Percentiles rank a stretch among this genome's conserved stretches.
These are phyloP conservation scores for Babesia ovis DNA, from an alignment of 169 alveolate species.

Conservation along the genomic window DNA sequence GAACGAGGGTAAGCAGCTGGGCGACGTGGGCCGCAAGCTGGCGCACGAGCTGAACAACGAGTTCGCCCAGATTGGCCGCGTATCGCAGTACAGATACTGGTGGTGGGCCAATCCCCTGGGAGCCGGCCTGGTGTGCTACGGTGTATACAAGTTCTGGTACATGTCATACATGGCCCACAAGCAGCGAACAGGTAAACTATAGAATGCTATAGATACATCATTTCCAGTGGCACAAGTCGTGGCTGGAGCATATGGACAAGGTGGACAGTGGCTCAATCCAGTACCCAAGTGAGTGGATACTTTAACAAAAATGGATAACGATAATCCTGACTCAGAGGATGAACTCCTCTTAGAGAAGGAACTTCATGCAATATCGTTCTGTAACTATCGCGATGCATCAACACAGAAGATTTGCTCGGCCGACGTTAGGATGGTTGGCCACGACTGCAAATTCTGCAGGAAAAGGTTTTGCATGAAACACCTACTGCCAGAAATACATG, in stretches of 20 bases:
- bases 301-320: too few species aligned
- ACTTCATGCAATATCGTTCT: neutral
- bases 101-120: constrained; percentile 89
- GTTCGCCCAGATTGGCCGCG: constrained; percentile 74
- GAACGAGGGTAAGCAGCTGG: constrained; percentile 69
- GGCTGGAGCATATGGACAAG: constrained; percentile 88
- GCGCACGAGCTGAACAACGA: constrained; percentile 72
- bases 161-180: constrained; percentile 83
- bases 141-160: constrained; percentile 82
- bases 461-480: constrained; percentile 58
- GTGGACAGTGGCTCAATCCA: constrained; percentile 89
- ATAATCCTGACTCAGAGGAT: constrained; percentile 30
- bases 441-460: constrained; percentile 63
- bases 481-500: constrained; percentile 63
- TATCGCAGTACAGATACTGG: constrained; percentile 83
- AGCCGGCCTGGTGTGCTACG: constrained; percentile 81
- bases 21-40: constrained; percentile 62
- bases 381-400: constrained; percentile 1
- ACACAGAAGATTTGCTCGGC: constrained; percentile 14
- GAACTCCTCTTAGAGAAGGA: constrained; percentile 32
- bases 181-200: constrained; percentile 76
- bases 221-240: constrained; percentile 83
- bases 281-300: constrained; percentile 74
- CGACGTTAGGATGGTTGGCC: constrained; percentile 55
- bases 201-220: neutral